Percentiles rank a stretch among this genome's conserved stretches.
Evolutionary conservation across 306 rosid genomes (phyloP).

Genomic region (Styphnolobium japonicum): DNA sequence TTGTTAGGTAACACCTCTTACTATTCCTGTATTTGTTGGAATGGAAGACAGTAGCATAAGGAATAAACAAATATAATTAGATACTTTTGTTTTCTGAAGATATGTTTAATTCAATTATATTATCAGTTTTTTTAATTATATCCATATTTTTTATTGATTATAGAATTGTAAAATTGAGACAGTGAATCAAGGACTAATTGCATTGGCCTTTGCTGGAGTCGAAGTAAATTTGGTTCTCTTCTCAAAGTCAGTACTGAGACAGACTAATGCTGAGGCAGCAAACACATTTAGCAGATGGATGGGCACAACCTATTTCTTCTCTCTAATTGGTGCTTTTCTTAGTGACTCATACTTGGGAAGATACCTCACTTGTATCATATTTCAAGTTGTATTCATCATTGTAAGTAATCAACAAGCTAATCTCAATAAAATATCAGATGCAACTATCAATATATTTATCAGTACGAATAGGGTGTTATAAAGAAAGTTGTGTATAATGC

Average conservation of each 20-base stretch:
- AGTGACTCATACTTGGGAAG: constrained; percentile 70
- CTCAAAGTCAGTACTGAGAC: constrained; percentile 57
- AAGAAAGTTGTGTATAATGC: not conserved
- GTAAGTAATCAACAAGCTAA: constrained; percentile 35
- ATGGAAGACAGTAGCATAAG: not conserved
- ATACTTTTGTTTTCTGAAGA: not conserved
- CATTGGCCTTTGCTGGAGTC: constrained; percentile 62
- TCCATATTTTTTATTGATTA: not conserved
- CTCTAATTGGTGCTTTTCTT: constrained; percentile 59
- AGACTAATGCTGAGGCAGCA: constrained; percentile 60
- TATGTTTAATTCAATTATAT: not conserved
- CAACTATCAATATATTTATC: not conserved
- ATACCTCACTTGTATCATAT: constrained; percentile 55
- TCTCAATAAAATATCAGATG: not conserved
- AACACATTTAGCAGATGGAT: constrained; percentile 65
- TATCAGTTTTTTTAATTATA: not conserved
- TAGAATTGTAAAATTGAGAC: constrained; percentile 4
- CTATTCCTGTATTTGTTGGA: not conserved
- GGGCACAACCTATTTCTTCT: constrained; percentile 60
- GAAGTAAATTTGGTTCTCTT: constrained; percentile 67
- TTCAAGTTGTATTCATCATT: constrained; percentile 43
- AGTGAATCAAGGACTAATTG: constrained; percentile 58
- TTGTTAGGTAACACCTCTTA: constrained; percentile 39
- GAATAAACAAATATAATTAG: not conserved
- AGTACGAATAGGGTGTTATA: not conserved